Conservation (phyloP, 305 asterid genomes). For the Rubia tinctorum region DNA sequence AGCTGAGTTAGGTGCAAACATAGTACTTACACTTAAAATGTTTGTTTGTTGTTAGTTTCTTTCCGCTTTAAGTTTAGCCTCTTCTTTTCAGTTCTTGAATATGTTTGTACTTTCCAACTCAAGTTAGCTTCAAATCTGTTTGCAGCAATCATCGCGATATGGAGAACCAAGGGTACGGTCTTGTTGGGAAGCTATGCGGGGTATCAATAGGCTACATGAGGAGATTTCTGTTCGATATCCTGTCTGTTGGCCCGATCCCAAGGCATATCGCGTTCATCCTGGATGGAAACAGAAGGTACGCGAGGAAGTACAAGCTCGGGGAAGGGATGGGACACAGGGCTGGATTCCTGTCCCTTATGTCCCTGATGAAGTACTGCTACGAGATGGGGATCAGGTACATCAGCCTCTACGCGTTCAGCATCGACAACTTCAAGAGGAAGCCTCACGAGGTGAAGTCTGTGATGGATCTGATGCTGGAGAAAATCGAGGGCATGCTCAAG, state of each 20-base stretch:
- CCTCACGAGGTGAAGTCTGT: conserved; percentile 55
- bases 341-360: conserved; percentile 63
- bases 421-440: conserved; percentile 67
- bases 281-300: conserved; percentile 70
- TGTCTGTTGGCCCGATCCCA: conserved; percentile 68
- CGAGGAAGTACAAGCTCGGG: conserved; percentile 45
- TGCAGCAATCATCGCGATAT: conserved; percentile 21
- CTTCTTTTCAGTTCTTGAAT: neutral
- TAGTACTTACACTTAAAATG: neutral
- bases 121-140: neutral
- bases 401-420: conserved; percentile 71
- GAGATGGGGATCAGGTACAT: conserved; percentile 62
- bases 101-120: neutral
- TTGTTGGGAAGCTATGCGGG: conserved; percentile 34
- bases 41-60: neutral
- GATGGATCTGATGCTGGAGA: conserved; percentile 77
- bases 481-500: conserved; percentile 61
- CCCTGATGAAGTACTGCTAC: conserved; percentile 58
- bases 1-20: neutral
- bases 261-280: conserved; percentile 64
- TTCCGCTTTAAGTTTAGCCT: neutral
- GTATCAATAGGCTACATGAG: conserved; percentile 40
- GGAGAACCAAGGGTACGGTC: conserved; percentile 24
- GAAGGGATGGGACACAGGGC: conserved; percentile 71
- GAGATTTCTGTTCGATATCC: conserved; percentile 40